phyloP scores from a whole-genome alignment of 176 grass and related monocot genomes.

The Zea luxurians region DNA sequence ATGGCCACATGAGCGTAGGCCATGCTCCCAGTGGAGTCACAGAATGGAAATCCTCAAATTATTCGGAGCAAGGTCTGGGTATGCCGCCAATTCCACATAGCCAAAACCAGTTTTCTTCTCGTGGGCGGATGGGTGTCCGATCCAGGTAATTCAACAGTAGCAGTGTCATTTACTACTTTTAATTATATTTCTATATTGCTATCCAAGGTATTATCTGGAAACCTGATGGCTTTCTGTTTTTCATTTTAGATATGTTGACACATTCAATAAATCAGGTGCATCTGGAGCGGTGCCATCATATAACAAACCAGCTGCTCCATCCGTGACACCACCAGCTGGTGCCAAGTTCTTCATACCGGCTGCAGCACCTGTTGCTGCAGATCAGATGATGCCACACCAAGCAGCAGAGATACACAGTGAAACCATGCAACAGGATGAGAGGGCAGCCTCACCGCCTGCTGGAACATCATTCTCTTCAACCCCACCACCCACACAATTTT shows the following conservation, averaged over 20 bases:
- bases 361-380: slow-evolving; percentile 32
- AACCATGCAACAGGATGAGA: slow-evolving; percentile 42
- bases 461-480: slow-evolving; percentile 60
- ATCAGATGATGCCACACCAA: slow-evolving; percentile 45
- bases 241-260: slow-evolving; percentile 82
- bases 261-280: slow-evolving; percentile 77
- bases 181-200: slow-evolving; percentile 23
- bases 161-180: slow-evolving; percentile 2
- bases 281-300: slow-evolving; percentile 49
- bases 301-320: slow-evolving; percentile 64
- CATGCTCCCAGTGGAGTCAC: slow-evolving; percentile 47
- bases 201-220: slow-evolving; percentile 5
- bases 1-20: slow-evolving; percentile 43
- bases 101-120: slow-evolving; percentile 93
- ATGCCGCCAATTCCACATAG: slow-evolving; percentile 83
- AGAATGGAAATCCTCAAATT: slow-evolving; percentile 41
- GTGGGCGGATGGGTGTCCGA: slow-evolving; percentile 78
- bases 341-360: slow-evolving; percentile 83
- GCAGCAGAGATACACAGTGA: slow-evolving; percentile 46
- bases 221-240: slow-evolving; percentile 16
- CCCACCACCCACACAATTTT: slow-evolving; percentile 47
- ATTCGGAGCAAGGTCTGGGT: slow-evolving; percentile 49
- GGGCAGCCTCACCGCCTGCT: slow-evolving; percentile 42
- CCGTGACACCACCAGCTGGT: slow-evolving; percentile 49
- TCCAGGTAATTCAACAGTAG: slow-evolving; percentile 56